Conservation (phyloP, 805 yeast genomes). For the Myxozyma mucilagina region DNA sequence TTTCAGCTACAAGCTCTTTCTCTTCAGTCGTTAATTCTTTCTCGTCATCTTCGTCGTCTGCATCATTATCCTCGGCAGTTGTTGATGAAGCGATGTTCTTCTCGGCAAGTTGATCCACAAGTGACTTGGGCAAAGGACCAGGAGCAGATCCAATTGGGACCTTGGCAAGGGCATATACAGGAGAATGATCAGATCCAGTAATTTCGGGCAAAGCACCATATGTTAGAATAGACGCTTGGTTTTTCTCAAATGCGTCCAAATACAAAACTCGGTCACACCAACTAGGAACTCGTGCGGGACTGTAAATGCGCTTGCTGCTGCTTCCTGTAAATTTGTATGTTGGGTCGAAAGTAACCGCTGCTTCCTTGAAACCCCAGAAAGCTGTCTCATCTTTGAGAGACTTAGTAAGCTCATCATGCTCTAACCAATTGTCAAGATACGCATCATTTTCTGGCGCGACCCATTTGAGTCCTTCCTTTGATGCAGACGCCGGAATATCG, state of each 20-base stretch:
- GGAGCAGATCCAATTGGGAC: slow-evolving; percentile 44
- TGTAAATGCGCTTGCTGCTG: slow-evolving; percentile 46
- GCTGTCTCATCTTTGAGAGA: slow-evolving; percentile 44
- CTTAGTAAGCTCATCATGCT: slow-evolving; percentile 52
- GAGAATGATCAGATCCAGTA: slow-evolving; percentile 73
- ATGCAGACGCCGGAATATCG: not conserved
- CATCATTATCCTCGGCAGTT: not conserved
- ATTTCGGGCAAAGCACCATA: slow-evolving; percentile 53
- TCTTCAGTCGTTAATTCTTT: not conserved
- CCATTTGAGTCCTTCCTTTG: slow-evolving; percentile 13
- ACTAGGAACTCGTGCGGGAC: slow-evolving; percentile 66
- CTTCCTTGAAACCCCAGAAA: slow-evolving; percentile 65
- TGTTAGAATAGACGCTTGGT: slow-evolving; percentile 38
- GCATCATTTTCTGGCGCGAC: slow-evolving; percentile 4
- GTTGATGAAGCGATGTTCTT: slow-evolving; percentile 14
- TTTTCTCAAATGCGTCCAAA: slow-evolving; percentile 45
- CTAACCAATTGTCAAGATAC: slow-evolving; percentile 37
- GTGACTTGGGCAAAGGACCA: slow-evolving; percentile 1
- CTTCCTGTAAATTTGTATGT: slow-evolving; percentile 65
- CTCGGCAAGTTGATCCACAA: slow-evolving; percentile 12
- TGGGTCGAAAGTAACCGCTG: slow-evolving; percentile 66
- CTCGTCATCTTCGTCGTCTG: slow-evolving; percentile 3
- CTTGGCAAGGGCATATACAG: slow-evolving; percentile 59
- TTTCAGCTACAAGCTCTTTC: not conserved
- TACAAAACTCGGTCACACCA: slow-evolving; percentile 89